Percentiles rank a stretch among this genome's conserved stretches.
Conservation (phyloP, 2,329 filamentous ascomycete species). For the Sporothrix variecibatus region DNA sequence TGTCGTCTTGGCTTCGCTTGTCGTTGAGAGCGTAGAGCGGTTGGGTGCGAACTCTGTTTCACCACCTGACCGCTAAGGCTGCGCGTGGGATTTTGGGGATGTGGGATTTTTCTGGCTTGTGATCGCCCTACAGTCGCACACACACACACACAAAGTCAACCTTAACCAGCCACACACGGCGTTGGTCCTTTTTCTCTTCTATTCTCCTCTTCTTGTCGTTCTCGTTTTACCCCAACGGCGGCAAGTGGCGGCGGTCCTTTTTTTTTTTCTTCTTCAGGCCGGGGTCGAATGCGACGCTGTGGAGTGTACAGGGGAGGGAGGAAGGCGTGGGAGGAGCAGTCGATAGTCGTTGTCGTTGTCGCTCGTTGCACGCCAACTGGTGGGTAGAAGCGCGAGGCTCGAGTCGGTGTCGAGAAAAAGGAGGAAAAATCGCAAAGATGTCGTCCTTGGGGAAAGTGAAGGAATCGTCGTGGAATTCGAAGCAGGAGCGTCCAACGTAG, state of each 20-base stretch:
- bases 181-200: neutral
- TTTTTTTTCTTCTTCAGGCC: neutral
- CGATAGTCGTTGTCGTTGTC: neutral
- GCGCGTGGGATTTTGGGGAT: neutral
- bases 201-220: neutral
- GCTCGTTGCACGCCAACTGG: neutral
- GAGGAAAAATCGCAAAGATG: neutral
- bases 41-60: neutral
- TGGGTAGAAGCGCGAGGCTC: neutral
- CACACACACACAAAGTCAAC: neutral
- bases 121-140: neutral
- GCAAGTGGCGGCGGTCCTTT: neutral
- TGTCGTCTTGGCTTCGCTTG: neutral
- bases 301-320: neutral
- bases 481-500: neutral
- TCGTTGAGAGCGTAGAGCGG: no score
- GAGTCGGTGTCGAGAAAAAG: neutral
- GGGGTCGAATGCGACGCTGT: slow-evolving; percentile 2
- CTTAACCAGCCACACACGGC: slow-evolving; percentile 5
- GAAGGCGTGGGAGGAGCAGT: neutral
- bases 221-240: neutral
- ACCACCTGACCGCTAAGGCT: neutral
- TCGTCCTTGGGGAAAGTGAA: neutral
- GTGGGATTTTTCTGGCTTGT: slow-evolving; percentile 14
- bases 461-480: neutral